Evolutionary conservation across 2,329 filamentous ascomycete genomes (phyloP), one percentile per base, ranked within the genome.

Genomic region (Alternaria panax): DNA sequence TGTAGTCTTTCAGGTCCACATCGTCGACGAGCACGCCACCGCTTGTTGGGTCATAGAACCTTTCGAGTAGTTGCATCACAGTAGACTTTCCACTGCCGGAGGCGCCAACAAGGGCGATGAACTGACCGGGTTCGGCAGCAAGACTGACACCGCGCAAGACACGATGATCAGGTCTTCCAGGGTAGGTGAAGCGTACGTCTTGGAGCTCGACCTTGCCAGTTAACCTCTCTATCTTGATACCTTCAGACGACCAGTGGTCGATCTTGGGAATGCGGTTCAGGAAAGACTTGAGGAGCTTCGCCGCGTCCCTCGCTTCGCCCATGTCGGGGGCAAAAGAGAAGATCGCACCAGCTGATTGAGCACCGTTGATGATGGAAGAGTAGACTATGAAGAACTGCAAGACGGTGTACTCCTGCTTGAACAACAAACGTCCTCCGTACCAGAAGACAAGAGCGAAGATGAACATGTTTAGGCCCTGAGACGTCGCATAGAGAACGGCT

Each of bases 301-400:
- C 92, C 1, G 94, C 92, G 57, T 93, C 90, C 24, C 97, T 84
- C 0, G 94, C 94, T 80, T 98, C 97, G 68, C 93, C 92, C 93
- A 98, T 97, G 67, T 98, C 94, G 0, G 94, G 93, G 0, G 94
- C 92, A 73, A 97, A 98, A 0, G 90, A 92, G 81, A 98, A 98
- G 69, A 98, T 90, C 1, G 90, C 92, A 12, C 94, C 95, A 2
- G 94, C 94, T 2, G 92, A 94, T 78, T 98, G 94, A 0, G 93
- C 91, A 54, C 93, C 92, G 71, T 96, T 97, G 71, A 97, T 91
- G 69, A 98, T 87, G 45, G 92, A 85, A 60, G 89, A 88, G 80
- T 97, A 97, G 73, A 92, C 92, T 51, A 98, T 82, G 80, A 97
- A 99, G 85, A 98, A 98, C 66, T 94, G 90, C 79, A 96, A 93